Percentiles rank a stretch among this genome's conserved stretches.
Conservation (phyloP, 2,329 filamentous ascomycete species). For the Pseudocercospora cruenta region DNA sequence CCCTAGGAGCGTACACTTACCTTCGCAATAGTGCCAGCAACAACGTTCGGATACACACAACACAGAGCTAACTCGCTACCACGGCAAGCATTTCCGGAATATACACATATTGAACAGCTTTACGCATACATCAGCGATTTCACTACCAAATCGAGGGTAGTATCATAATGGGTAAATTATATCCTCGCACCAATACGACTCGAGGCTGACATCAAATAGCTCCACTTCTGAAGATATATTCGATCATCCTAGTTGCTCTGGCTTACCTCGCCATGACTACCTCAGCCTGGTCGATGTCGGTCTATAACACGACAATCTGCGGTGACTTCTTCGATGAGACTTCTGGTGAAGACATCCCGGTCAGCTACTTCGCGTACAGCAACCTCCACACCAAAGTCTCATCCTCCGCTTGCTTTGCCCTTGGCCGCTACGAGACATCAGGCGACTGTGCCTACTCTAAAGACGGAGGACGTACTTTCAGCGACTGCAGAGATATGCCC, state of each 20-base stretch:
- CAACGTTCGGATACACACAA: neutral
- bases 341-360: neutral
- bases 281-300: conserved; percentile 4
- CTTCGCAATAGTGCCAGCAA: neutral
- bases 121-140: neutral
- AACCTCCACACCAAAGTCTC: neutral
- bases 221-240: neutral
- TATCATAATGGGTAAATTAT: neutral
- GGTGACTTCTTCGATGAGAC: neutral
- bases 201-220: neutral
- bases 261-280: neutral
- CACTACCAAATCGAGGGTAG: neutral
- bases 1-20: neutral
- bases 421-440: neutral
- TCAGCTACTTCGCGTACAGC: neutral
- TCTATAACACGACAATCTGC: conserved; percentile 7
- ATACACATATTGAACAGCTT: neutral
- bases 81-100: neutral
- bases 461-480: neutral
- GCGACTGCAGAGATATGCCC: neutral
- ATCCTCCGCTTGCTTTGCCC: neutral
- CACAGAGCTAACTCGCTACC: neutral
- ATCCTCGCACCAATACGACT: neutral
- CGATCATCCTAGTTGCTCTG: neutral
- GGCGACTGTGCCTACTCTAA: neutral